Conservation (phyloP, 2,329 filamentous ascomycete genomes). For the Aurifilum marmelostoma region DNA sequence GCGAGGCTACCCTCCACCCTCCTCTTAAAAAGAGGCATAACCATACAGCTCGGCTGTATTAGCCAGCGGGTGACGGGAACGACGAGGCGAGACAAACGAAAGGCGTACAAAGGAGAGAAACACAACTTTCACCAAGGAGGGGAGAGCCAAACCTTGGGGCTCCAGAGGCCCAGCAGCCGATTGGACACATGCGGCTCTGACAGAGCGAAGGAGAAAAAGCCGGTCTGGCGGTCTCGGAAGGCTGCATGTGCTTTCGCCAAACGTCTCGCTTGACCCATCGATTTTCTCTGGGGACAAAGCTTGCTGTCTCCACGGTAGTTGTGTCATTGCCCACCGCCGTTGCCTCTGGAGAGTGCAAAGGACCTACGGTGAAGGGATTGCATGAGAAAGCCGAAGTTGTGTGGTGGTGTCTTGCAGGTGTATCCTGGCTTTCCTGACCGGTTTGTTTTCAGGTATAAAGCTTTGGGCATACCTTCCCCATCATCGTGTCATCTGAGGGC, state of each 20-base stretch:
- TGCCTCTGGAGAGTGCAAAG: neutral
- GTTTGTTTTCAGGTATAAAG: neutral
- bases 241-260: slow-evolving; percentile 23
- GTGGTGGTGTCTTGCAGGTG: neutral
- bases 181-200: slow-evolving; percentile 21
- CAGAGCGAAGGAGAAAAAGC: slow-evolving; percentile 11
- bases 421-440: neutral
- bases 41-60: neutral
- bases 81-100: slow-evolving; percentile 1
- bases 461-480: neutral
- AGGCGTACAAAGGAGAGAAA: slow-evolving; percentile 3
- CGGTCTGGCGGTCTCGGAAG: slow-evolving; percentile 23
- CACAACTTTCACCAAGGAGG: neutral
- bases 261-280: slow-evolving; percentile 23
- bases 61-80: neutral
- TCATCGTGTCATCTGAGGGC: neutral
- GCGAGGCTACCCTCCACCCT: too few species aligned
- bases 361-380: neutral
- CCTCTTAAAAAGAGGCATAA: neutral
- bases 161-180: slow-evolving; percentile 12
- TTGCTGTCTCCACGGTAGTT: neutral
- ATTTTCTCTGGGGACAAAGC: neutral
- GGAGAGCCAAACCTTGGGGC: neutral
- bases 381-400: neutral
- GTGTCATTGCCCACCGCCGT: neutral